Evolutionary conservation across 2,329 filamentous ascomycete species (phyloP).

Genomic region (Botrytis byssoidea): DNA sequence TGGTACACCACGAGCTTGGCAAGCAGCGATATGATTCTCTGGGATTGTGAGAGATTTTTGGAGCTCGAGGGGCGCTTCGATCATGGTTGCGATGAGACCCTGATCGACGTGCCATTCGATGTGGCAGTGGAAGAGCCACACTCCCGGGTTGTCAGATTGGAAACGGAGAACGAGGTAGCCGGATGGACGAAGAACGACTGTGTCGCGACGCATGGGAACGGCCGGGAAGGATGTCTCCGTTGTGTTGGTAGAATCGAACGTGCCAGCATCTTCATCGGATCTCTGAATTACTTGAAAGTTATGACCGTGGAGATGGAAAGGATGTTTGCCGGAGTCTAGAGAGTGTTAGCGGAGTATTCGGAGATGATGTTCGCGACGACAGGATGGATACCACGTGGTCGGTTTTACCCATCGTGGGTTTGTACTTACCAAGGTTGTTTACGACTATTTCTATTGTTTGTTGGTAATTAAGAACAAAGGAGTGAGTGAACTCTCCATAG

Average conservation of each 20-base stretch:
- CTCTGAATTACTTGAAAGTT: conserved; percentile 68
- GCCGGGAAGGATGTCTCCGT: conserved; percentile 49
- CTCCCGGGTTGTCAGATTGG: conserved; percentile 64
- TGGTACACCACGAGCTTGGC: conserved; percentile 51
- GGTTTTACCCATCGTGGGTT: no score
- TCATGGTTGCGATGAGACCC: conserved; percentile 63
- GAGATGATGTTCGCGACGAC: not conserved
- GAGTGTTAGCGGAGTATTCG: not conserved
- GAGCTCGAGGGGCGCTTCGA: conserved; percentile 38
- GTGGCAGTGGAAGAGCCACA: conserved; percentile 78
- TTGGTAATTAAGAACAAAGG: conserved; percentile 66
- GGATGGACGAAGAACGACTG: conserved; percentile 60
- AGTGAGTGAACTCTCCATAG: conserved; percentile 65
- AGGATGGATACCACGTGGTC: not conserved
- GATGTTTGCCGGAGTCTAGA: conserved; percentile 64
- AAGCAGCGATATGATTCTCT: conserved; percentile 55
- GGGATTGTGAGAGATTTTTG: conserved; percentile 54
- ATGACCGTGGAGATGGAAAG: conserved; percentile 75
- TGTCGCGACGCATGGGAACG: conserved; percentile 66
- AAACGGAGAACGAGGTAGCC: conserved; percentile 70
- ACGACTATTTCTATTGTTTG: conserved; percentile 71
- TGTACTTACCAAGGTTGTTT: conserved; percentile 58
- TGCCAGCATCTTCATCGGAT: conserved; percentile 55
- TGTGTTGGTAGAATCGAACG: conserved; percentile 49
- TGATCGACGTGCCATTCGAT: conserved; percentile 74